Evolutionary conservation across 148 eudicot genomes (phyloP).

Genomic region (Mesembryanthemum crystallinum): DNA sequence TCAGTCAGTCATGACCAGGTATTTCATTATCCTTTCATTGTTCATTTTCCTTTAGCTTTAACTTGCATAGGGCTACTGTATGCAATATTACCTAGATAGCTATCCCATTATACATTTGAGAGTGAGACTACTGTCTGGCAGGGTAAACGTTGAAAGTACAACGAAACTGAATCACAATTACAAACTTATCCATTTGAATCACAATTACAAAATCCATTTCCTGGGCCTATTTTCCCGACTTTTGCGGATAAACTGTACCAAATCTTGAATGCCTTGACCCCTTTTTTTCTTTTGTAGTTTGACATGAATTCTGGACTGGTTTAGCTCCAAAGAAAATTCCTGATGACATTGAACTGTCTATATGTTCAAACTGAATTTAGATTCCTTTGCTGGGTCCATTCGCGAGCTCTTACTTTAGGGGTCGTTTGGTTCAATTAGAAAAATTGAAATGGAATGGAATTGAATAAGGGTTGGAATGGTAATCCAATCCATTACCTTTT

Average conservation of each 20-base stretch:
- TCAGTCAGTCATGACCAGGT: conserved; percentile 98
- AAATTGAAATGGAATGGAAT: too few relatives aligned
- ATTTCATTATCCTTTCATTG: conserved; percentile 7
- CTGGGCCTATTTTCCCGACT: too few relatives aligned
- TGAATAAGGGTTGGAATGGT: too few relatives aligned
- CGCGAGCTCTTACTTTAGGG: not conserved
- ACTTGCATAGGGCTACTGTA: not conserved
- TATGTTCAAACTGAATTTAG: not conserved
- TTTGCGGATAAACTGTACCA: not conserved
- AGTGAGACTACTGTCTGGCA: not conserved
- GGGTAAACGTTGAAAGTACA: not conserved
- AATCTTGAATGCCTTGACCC: not conserved
- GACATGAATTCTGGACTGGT: not conserved
- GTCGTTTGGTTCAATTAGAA: too few relatives aligned
- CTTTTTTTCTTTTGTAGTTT: not conserved
- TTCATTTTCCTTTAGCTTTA: not conserved
- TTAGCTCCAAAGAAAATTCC: not conserved
- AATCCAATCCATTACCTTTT: too few relatives aligned
- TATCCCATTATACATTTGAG: not conserved
- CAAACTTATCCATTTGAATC: too few relatives aligned
- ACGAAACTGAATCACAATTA: not conserved
- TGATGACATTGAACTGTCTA: not conserved
- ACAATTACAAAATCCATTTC: too few relatives aligned
- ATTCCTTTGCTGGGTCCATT: not conserved
- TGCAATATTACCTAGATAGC: not conserved